Conservation (phyloP, 148 eudicot genomes). For the Agrostemma githago region DNA sequence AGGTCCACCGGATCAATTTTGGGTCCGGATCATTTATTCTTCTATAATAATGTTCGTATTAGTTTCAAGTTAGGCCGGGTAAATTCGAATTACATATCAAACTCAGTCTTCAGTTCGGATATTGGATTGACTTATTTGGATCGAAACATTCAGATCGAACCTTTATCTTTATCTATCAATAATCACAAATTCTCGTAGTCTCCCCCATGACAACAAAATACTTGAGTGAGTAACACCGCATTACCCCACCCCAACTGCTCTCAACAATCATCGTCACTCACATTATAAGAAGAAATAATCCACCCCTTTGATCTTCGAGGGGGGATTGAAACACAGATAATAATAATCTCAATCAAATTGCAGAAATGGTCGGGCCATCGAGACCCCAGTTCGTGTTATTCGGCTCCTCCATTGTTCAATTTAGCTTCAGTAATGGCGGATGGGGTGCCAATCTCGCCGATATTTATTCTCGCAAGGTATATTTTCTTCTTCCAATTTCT, state of each 20-base stretch:
- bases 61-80: too few relatives aligned
- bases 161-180: too few relatives aligned
- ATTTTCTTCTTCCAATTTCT: background rate
- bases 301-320: background rate
- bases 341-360: background rate
- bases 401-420: conserved; percentile 92
- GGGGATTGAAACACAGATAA: background rate
- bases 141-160: too few relatives aligned
- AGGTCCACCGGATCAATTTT: too few relatives aligned
- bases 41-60: too few relatives aligned
- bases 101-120: too few relatives aligned
- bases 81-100: too few relatives aligned
- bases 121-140: too few relatives aligned
- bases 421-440: conserved; percentile 82
- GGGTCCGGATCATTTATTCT: too few relatives aligned
- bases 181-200: too few relatives aligned
- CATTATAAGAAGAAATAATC: background rate
- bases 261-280: background rate
- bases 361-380: conserved; percentile 64
- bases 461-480: conserved; percentile 83
- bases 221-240: background rate
- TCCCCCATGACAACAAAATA: too few relatives aligned
- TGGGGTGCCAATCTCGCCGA: conserved; percentile 96
- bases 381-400: conserved; percentile 80
- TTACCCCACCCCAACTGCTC: background rate